Conservation (phyloP, 2,329 filamentous ascomycete genomes). For the Pestalotiopsis sp. region DNA sequence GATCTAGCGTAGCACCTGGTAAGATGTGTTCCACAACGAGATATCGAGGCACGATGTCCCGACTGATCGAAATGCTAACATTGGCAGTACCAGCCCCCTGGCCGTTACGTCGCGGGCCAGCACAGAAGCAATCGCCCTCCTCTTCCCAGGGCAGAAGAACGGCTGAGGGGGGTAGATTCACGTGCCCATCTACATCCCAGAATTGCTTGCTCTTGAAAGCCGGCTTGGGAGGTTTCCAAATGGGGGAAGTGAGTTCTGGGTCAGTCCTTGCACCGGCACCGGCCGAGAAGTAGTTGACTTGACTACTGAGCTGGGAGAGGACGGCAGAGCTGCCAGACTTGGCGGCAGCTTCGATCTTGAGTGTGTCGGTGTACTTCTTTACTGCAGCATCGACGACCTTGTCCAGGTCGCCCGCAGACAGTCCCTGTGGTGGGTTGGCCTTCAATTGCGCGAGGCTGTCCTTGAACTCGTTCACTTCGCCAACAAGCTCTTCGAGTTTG, state of each 20-base stretch:
- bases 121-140: conserved; percentile 87
- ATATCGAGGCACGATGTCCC: conserved; percentile 65
- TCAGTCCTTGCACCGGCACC: conserved; percentile 70
- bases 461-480: conserved; percentile 41
- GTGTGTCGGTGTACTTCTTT: conserved; percentile 44
- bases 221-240: conserved; percentile 43
- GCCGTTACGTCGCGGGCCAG: conserved; percentile 47
- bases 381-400: conserved; percentile 44
- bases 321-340: conserved; percentile 48
- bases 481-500: conserved; percentile 32
- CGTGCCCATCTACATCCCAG: conserved; percentile 26
- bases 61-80: conserved; percentile 64
- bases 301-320: conserved; percentile 47
- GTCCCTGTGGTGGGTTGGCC: conserved; percentile 27
- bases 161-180: conserved; percentile 41
- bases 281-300: conserved; percentile 74
- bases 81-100: conserved; percentile 56
- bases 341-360: conserved; percentile 49
- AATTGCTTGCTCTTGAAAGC: conserved; percentile 27
- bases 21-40: conserved; percentile 75
- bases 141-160: conserved; percentile 76
- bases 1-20: conserved; percentile 61
- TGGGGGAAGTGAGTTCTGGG: conserved; percentile 59
- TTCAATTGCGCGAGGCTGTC: conserved; percentile 42
- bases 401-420: conserved; percentile 44